Conservation (phyloP, 345 rosid species). For the Camelina sativa region DNA sequence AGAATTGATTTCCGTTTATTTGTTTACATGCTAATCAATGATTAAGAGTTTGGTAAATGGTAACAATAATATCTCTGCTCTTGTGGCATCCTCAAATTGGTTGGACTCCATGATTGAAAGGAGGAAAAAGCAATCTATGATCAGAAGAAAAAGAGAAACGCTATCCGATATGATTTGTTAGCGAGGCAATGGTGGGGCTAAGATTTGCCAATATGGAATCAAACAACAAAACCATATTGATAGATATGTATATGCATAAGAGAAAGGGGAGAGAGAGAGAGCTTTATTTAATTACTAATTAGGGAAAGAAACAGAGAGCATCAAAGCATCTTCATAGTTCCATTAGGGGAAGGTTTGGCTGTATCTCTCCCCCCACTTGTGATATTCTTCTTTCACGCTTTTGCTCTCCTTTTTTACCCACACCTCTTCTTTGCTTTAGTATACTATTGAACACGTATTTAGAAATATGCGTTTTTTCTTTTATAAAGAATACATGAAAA, state of each 20-base stretch:
- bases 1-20: not conserved
- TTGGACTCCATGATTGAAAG: constrained; percentile 3
- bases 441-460: constrained; percentile 15
- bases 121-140: not conserved
- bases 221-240: not conserved
- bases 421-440: constrained; percentile 13
- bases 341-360: constrained; percentile 60
- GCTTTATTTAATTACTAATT: constrained; percentile 44
- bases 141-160: not conserved
- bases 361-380: constrained; percentile 37
- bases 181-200: constrained; percentile 28
- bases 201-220: constrained; percentile 11
- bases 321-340: constrained; percentile 65
- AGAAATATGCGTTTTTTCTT: not conserved
- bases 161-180: constrained; percentile 18
- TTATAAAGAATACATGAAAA: not conserved
- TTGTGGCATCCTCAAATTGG: constrained; percentile 8
- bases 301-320: constrained; percentile 49
- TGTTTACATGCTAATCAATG: not conserved
- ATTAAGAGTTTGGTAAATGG: not conserved
- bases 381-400: constrained; percentile 37
- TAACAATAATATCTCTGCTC: not conserved
- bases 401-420: constrained; percentile 37
- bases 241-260: not conserved
- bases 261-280: not conserved